These are phyloP conservation scores for Triticum turgidum DNA, from an alignment of 176 grass and related monocot genomes.

Conservation along the genomic window DNA sequence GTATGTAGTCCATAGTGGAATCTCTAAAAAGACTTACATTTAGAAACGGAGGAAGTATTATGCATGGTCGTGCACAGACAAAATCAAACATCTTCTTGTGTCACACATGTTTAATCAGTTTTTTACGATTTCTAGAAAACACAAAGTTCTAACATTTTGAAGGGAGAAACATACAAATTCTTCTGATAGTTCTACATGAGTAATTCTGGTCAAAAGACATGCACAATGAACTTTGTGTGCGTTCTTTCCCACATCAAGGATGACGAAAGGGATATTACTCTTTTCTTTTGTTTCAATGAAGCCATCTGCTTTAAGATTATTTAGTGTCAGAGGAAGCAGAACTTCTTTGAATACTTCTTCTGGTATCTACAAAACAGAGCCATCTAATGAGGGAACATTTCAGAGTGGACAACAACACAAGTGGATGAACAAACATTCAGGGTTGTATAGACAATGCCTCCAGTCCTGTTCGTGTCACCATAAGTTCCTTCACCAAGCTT, in stretches of 20 bases:
- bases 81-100: not conserved
- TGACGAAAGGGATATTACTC: slow-evolving; percentile 36
- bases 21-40: too few species aligned
- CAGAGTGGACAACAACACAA: not conserved
- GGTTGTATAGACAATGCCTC: slow-evolving; percentile 66
- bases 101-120: not conserved
- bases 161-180: too few species aligned
- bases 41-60: not conserved
- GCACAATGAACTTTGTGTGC: not conserved
- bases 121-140: not conserved
- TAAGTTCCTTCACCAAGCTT: slow-evolving; percentile 87
- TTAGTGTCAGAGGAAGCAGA: slow-evolving; percentile 73
- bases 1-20: too few species aligned
- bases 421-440: slow-evolving; percentile 64
- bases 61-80: not conserved
- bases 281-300: slow-evolving; percentile 76
- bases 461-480: slow-evolving; percentile 69
- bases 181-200: too few species aligned
- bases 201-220: not conserved
- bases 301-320: slow-evolving; percentile 59
- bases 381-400: slow-evolving; percentile 22
- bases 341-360: slow-evolving; percentile 85
- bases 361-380: slow-evolving; percentile 48
- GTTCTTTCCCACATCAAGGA: not conserved
- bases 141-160: not conserved